These are phyloP conservation scores for Tetrapisispora pingtungensis DNA, from an alignment of 805 yeast species.

Conservation along the genomic window DNA sequence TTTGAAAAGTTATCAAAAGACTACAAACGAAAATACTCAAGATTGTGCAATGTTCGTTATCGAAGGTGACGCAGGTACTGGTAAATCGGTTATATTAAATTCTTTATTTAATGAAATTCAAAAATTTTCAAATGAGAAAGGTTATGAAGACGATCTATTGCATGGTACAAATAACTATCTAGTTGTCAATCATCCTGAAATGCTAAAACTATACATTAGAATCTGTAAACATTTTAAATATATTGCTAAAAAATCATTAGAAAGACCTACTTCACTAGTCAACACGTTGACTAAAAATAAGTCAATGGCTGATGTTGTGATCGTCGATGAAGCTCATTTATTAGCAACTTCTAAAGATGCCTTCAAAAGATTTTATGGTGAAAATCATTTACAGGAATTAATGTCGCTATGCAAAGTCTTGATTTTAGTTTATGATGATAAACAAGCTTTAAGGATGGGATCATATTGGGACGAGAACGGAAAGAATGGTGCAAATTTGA, in stretches of 20 bases:
- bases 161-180: constrained; percentile 30
- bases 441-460: constrained; percentile 38
- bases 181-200: constrained; percentile 40
- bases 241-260: constrained; percentile 31
- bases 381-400: constrained; percentile 35
- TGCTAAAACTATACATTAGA: constrained; percentile 36
- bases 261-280: constrained; percentile 38
- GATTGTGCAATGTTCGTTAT: constrained; percentile 33
- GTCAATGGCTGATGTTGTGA: constrained; percentile 30
- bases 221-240: constrained; percentile 32
- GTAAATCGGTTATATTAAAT: constrained; percentile 36
- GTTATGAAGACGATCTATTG: constrained; percentile 6
- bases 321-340: constrained; percentile 39
- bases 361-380: constrained; percentile 35
- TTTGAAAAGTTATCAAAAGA: constrained; percentile 13
- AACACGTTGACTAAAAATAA: constrained; percentile 27
- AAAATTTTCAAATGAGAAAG: constrained; percentile 1
- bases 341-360: constrained; percentile 37
- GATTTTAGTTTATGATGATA: constrained; percentile 37
- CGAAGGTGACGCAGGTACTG: constrained; percentile 42
- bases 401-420: constrained; percentile 32
- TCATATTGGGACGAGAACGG: constrained; percentile 33
- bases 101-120: constrained; percentile 37
- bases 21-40: not conserved
- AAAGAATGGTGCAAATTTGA: constrained; percentile 31